A percentile compares a stretch with the other conserved stretches of the same genome.
These are phyloP conservation scores for Cyclostephanos tholiformis DNA, from an alignment of 108 stramenopile genomes.

Conservation along the genomic window DNA sequence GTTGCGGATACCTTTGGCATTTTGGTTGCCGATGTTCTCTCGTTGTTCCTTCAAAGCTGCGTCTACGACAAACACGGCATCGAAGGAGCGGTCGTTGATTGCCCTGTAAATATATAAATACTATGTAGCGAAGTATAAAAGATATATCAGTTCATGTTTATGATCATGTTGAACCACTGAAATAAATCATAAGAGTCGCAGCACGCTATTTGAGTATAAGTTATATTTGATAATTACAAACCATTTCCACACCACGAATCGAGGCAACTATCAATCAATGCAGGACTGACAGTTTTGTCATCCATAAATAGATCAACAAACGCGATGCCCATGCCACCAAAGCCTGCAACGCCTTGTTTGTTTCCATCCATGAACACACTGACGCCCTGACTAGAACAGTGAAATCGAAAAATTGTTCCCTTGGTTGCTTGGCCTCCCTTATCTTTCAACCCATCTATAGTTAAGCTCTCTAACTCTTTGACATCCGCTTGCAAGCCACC, in stretches of 20 bases:
- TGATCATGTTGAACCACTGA: no score
- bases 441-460: slow-evolving; percentile 30
- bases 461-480: slow-evolving; percentile 24
- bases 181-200: no score
- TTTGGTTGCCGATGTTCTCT: slow-evolving; percentile 63
- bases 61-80: slow-evolving; percentile 67
- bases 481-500: slow-evolving; percentile 17
- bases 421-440: slow-evolving; percentile 37
- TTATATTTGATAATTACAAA: neutral
- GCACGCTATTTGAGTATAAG: no score
- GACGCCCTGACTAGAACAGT: slow-evolving; percentile 30
- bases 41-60: slow-evolving; percentile 77
- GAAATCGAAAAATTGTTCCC: slow-evolving; percentile 32
- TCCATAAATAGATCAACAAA: slow-evolving; percentile 44
- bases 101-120: slow-evolving; percentile 39
- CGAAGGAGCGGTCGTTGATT: slow-evolving; percentile 64
- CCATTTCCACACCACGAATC: slow-evolving; percentile 40
- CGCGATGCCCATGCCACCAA: slow-evolving; percentile 24
- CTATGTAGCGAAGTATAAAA: neutral
- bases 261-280: slow-evolving; percentile 35
- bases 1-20: slow-evolving; percentile 75
- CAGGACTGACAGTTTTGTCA: slow-evolving; percentile 43
- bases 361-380: slow-evolving; percentile 32
- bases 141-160: neutral
- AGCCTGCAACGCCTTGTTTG: slow-evolving; percentile 19